Evolutionary conservation across 1,284 basidiomycete genomes (phyloP).

Genomic region (Porogramme epimiltina): DNA sequence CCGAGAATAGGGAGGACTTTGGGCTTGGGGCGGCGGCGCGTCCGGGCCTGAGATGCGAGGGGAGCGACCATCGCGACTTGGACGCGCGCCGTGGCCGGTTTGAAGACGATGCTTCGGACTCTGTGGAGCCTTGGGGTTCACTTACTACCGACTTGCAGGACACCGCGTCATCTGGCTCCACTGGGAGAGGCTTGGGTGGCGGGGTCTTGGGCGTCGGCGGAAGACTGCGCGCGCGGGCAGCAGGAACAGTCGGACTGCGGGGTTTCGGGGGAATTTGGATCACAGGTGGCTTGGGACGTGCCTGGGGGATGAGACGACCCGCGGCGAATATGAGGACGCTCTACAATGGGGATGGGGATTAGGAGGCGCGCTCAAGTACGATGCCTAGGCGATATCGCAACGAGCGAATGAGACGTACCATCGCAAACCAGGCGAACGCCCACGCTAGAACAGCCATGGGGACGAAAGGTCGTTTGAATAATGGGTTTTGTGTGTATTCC

Average conservation of each 20-base stretch:
- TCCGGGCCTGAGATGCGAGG: background rate
- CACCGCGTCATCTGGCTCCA: constrained; percentile 3
- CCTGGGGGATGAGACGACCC: constrained; percentile 10
- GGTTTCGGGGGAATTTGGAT: background rate
- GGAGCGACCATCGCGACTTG: constrained; percentile 16
- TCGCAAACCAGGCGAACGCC: constrained; percentile 6
- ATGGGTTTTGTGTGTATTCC: background rate
- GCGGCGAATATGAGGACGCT: constrained; percentile 15
- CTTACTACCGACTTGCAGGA: constrained; percentile 1
- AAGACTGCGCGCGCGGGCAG: background rate
- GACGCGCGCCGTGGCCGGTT: background rate
- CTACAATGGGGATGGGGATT: background rate
- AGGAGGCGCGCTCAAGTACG: background rate
- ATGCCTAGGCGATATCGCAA: background rate
- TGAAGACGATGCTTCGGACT: background rate
- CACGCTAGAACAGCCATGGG: constrained; percentile 6
- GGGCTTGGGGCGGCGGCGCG: constrained; percentile 7
- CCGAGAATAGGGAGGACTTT: constrained; percentile 12
- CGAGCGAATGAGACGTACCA: background rate
- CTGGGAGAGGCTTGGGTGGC: background rate
- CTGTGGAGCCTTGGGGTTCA: background rate
- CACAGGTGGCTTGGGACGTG: constrained; percentile 10
- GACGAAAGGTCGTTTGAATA: background rate
- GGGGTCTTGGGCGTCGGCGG: background rate
- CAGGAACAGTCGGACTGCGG: constrained; percentile 2